Evolutionary conservation across 495 filamentous ascomycete species (phyloP).

Genomic region (Lophiotrema nucula): DNA sequence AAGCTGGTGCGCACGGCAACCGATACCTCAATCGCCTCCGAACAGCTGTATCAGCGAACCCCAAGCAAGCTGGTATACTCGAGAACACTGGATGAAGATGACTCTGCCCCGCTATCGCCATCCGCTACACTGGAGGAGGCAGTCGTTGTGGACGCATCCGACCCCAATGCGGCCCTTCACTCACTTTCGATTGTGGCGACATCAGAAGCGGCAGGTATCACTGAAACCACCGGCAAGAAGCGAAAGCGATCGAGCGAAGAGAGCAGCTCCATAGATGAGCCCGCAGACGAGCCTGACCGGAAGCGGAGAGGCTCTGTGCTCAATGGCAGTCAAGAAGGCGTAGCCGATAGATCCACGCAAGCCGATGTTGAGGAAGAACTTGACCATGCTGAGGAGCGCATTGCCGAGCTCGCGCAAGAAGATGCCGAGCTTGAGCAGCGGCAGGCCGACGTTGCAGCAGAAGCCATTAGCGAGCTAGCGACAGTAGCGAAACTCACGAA

Average conservation of each 20-base stretch:
- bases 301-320: slow-evolving; percentile 47
- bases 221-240: slow-evolving; percentile 42
- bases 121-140: background rate
- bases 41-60: slow-evolving; percentile 35
- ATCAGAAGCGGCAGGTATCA: slow-evolving; percentile 29
- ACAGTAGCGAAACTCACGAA: slow-evolving; percentile 28
- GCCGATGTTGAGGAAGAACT: slow-evolving; percentile 23
- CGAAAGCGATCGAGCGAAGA: slow-evolving; percentile 47
- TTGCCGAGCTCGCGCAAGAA: slow-evolving; percentile 19
- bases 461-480: slow-evolving; percentile 30
- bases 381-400: slow-evolving; percentile 21
- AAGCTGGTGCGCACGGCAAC: slow-evolving; percentile 46
- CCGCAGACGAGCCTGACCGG: slow-evolving; percentile 50
- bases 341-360: slow-evolving; percentile 20
- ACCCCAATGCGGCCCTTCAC: slow-evolving; percentile 11
- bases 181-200: slow-evolving; percentile 23
- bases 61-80: slow-evolving; percentile 39
- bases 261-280: slow-evolving; percentile 39
- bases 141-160: background rate
- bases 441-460: slow-evolving; percentile 18
- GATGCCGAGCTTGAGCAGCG: slow-evolving; percentile 28
- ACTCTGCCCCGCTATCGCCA: slow-evolving; percentile 23
- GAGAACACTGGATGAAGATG: slow-evolving; percentile 21
- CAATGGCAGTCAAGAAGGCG: slow-evolving; percentile 16
- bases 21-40: slow-evolving; percentile 24